Conservation (phyloP, 768 basidiomycete genomes). For the Naganishia randhawae region DNA sequence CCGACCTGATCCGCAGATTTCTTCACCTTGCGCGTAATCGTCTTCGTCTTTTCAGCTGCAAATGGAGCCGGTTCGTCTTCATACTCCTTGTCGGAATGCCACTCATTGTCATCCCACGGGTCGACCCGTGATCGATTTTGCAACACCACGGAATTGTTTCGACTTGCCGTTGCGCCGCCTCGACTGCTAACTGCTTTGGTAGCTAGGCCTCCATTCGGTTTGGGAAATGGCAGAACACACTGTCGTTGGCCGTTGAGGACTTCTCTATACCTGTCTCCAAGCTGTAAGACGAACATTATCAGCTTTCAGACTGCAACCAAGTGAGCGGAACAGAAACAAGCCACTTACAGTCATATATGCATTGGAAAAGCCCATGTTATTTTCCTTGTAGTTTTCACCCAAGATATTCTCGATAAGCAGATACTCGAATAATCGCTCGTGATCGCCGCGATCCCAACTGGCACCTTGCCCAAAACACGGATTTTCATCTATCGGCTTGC, state of each 20-base stretch:
- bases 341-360: constrained; percentile 50
- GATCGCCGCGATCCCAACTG: constrained; percentile 57
- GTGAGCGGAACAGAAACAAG: too few species aligned
- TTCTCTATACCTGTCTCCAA: constrained; percentile 29
- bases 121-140: constrained; percentile 44
- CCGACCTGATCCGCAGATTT: background rate
- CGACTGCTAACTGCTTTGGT: constrained; percentile 26
- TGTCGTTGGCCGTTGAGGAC: constrained; percentile 33
- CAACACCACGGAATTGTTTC: constrained; percentile 39
- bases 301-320: background rate
- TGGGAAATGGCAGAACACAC: constrained; percentile 28
- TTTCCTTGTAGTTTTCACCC: constrained; percentile 55
- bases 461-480: constrained; percentile 56
- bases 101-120: constrained; percentile 39
- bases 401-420: constrained; percentile 59
- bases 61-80: constrained; percentile 28
- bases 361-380: constrained; percentile 51
- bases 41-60: constrained; percentile 31
- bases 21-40: background rate
- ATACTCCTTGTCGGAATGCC: constrained; percentile 34
- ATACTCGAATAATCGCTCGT: constrained; percentile 65
- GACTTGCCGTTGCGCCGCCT: constrained; percentile 20
- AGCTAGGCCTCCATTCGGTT: constrained; percentile 7
- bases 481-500: constrained; percentile 53
- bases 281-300: background rate